phyloP scores from a whole-genome alignment of 352 stramenopile genomes.

The Globisporangium mamillatum region DNA sequence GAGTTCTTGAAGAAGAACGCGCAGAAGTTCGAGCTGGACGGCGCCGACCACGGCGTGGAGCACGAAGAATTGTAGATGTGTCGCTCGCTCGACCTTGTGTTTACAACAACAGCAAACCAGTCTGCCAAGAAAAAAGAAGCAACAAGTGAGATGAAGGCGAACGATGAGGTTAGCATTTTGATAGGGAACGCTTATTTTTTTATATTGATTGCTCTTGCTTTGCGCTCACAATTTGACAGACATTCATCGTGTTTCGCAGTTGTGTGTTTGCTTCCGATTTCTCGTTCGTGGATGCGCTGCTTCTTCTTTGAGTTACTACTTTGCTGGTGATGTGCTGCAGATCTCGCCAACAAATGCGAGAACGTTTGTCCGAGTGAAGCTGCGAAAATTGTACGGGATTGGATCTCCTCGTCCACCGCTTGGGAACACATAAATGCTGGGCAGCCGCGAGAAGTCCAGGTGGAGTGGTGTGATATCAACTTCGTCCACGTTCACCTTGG shows the following conservation, averaged over 20 bases:
- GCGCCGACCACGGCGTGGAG: constrained; percentile 53
- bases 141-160: constrained; percentile 4
- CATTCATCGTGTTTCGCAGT: background rate
- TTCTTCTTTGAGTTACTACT: background rate
- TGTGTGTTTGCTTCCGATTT: background rate
- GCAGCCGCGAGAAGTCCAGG: constrained; percentile 6
- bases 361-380: constrained; percentile 11
- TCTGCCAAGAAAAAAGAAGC: background rate
- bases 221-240: background rate
- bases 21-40: constrained; percentile 76
- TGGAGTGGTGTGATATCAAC: constrained; percentile 15
- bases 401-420: background rate
- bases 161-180: constrained; percentile 12
- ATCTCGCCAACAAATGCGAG: constrained; percentile 12
- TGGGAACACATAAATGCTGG: constrained; percentile 15
- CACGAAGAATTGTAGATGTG: constrained; percentile 60
- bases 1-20: constrained; percentile 89
- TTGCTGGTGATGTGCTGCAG: background rate
- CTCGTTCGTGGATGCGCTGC: too few species aligned
- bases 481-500: constrained; percentile 19
- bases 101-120: background rate
- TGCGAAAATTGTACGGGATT: constrained; percentile 1
- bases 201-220: constrained; percentile 14
- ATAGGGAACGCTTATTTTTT: constrained; percentile 14
- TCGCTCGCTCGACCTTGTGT: background rate